Conservation (phyloP, 306 rosid species). For the Canavalia ensiformis region DNA sequence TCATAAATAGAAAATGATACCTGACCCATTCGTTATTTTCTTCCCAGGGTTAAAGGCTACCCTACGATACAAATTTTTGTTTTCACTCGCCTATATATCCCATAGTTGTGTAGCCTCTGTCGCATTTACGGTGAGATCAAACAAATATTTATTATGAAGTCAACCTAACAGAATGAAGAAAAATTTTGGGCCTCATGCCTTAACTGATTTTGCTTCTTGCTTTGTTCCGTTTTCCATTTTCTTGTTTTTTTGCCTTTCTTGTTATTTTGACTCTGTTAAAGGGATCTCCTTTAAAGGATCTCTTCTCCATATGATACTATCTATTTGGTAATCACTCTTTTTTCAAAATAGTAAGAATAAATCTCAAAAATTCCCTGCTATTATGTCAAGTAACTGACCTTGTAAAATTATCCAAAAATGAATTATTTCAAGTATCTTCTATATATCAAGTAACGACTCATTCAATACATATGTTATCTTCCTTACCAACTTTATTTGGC, state of each 20-base stretch:
- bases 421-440: slow-evolving; percentile 17
- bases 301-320: slow-evolving; percentile 23
- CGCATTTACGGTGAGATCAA: slow-evolving; percentile 38
- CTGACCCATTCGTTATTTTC: slow-evolving; percentile 56
- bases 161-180: slow-evolving; percentile 39
- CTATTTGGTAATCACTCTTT: slow-evolving; percentile 26
- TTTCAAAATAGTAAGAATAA: slow-evolving; percentile 29
- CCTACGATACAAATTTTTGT: slow-evolving; percentile 38
- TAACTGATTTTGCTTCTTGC: slow-evolving; percentile 35
- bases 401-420: slow-evolving; percentile 32
- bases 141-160: slow-evolving; percentile 27
- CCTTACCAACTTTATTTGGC: slow-evolving; percentile 8
- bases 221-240: neutral
- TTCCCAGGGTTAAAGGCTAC: slow-evolving; percentile 42
- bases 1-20: slow-evolving; percentile 53
- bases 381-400: slow-evolving; percentile 37
- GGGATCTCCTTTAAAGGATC: slow-evolving; percentile 27
- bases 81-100: slow-evolving; percentile 28
- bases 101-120: slow-evolving; percentile 16
- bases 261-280: slow-evolving; percentile 24
- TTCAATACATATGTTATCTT: slow-evolving; percentile 13
- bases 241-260: slow-evolving; percentile 29
- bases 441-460: slow-evolving; percentile 18
- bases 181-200: slow-evolving; percentile 30
- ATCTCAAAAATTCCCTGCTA: slow-evolving; percentile 27